A percentile compares a stretch with the other conserved stretches of the same genome.
phyloP scores from a whole-genome alignment of 768 basidiomycete species.

The Strobilomyces dryophilus region DNA sequence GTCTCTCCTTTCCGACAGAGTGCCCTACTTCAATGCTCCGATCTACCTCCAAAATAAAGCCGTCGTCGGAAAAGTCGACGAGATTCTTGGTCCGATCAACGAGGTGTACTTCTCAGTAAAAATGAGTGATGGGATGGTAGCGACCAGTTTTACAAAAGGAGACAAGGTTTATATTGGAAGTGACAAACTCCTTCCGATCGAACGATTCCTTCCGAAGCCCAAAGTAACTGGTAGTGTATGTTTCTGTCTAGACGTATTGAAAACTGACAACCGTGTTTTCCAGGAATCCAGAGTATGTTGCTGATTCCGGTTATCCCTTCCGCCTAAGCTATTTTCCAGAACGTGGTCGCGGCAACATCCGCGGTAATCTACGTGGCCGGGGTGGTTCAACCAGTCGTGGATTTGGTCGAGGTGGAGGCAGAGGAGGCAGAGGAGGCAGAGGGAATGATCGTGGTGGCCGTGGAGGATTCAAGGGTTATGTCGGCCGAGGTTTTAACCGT shows the following conservation, averaged over 20 bases:
- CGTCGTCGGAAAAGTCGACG: slow-evolving; percentile 94
- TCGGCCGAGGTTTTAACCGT: slow-evolving; percentile 39
- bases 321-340: slow-evolving; percentile 37
- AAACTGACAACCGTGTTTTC: background rate
- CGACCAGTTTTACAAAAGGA: slow-evolving; percentile 92
- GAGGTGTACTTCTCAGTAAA: slow-evolving; percentile 98
- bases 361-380: slow-evolving; percentile 25
- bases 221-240: slow-evolving; percentile 67
- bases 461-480: slow-evolving; percentile 46
- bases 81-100: slow-evolving; percentile 99
- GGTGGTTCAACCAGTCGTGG: slow-evolving; percentile 29
- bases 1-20: slow-evolving; percentile 80
- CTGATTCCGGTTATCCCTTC: slow-evolving; percentile 2
- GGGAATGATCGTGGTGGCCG: slow-evolving; percentile 40
- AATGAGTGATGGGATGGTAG: slow-evolving; percentile 95
- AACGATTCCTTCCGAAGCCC: slow-evolving; percentile 95
- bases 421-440: slow-evolving; percentile 37
- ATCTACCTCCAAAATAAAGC: slow-evolving; percentile 98
- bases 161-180: slow-evolving; percentile 97
- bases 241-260: slow-evolving; percentile 5
- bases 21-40: slow-evolving; percentile 98
- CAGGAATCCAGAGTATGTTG: slow-evolving; percentile 28
- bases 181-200: slow-evolving; percentile 96
- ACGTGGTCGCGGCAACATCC: slow-evolving; percentile 39
- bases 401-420: slow-evolving; percentile 34